phyloP scores from a whole-genome alignment of 192 early-diverging fungal species.

The Funneliformis mosseae region DNA sequence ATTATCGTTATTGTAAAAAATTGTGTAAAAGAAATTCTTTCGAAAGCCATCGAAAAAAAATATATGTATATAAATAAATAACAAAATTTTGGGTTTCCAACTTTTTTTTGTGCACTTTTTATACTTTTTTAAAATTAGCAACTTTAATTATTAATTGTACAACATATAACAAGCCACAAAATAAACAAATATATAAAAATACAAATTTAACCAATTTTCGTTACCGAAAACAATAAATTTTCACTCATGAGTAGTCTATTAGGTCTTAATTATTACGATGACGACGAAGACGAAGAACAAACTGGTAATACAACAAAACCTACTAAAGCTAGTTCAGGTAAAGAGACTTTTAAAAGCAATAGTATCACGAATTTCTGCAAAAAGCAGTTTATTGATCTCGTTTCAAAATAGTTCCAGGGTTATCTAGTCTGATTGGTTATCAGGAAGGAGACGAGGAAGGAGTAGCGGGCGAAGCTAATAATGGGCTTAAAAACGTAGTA shows the following conservation, averaged over 20 bases:
- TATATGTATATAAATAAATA: no score
- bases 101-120: not conserved
- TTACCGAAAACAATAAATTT: no score
- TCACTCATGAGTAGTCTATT: constrained; percentile 27
- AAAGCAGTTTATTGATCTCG: not conserved
- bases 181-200: not conserved
- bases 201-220: not conserved
- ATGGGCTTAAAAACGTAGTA: constrained; percentile 27
- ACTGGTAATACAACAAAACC: not conserved
- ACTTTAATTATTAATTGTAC: not conserved
- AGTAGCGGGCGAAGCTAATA: not conserved
- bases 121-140: not conserved
- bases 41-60: not conserved
- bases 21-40: not conserved
- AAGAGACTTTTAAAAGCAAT: not conserved
- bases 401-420: not conserved
- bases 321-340: not conserved
- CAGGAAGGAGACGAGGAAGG: not conserved
- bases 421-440: not conserved
- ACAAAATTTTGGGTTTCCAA: no score
- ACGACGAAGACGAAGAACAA: constrained; percentile 30
- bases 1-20: not conserved
- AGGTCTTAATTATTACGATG: constrained; percentile 32
- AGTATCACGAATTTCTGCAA: not conserved
- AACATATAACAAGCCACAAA: not conserved